phyloP scores from a whole-genome alignment of 176 grass and related monocot genomes.

The Paspalum notatum region DNA sequence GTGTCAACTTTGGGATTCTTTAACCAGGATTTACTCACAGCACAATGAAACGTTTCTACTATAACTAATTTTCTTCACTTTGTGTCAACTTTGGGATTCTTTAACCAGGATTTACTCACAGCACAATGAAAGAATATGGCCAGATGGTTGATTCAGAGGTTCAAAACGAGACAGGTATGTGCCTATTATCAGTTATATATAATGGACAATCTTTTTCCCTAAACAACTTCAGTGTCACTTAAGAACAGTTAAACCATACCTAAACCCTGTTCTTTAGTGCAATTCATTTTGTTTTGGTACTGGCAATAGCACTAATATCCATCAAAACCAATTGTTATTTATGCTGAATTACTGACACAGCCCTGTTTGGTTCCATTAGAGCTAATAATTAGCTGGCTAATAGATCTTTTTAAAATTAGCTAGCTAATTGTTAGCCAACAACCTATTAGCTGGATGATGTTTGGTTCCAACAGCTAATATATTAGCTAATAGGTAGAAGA shows the following conservation, averaged over 20 bases:
- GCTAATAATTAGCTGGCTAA: too few species aligned
- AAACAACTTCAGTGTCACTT: too few species aligned
- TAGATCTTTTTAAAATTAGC: too few species aligned
- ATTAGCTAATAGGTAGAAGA: too few species aligned
- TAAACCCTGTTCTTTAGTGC: not conserved
- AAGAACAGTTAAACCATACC: too few species aligned
- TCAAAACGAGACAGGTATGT: slow-evolving; percentile 51
- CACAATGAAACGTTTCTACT: slow-evolving; percentile 39
- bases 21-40: slow-evolving; percentile 52
- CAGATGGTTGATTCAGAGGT: slow-evolving; percentile 36
- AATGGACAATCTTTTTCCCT: too few species aligned
- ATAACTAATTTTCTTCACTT: slow-evolving; percentile 3
- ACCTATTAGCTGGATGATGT: too few species aligned
- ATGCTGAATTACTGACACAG: not conserved
- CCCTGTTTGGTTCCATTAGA: too few species aligned
- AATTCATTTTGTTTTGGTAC: not conserved
- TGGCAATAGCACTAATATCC: not conserved
- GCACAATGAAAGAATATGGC: slow-evolving; percentile 43
- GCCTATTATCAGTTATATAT: not conserved
- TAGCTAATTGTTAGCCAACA: too few species aligned
- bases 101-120: slow-evolving; percentile 52
- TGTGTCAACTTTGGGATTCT: slow-evolving; percentile 13
- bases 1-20: slow-evolving; percentile 16
- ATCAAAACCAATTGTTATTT: not conserved
- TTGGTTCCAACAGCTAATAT: too few species aligned